Conservation (phyloP, 2,329 filamentous ascomycete genomes). For the Exutisphaerella laricina region DNA sequence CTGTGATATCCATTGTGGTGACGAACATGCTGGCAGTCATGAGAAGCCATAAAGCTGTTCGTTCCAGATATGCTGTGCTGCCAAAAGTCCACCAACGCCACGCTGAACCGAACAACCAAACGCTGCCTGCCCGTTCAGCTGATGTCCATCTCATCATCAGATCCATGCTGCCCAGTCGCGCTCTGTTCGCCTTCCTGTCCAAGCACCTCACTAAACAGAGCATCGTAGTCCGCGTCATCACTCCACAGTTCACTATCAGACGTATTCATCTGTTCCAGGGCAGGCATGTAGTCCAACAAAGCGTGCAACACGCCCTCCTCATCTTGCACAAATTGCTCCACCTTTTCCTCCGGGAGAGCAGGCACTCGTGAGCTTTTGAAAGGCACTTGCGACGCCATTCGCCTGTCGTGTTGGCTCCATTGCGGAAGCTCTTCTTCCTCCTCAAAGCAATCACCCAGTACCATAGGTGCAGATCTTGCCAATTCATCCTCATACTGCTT, state of each 20-base stretch:
- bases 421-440: constrained; percentile 17
- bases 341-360: constrained; percentile 30
- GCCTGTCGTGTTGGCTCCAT: constrained; percentile 1
- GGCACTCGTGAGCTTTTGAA: no score
- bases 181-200: constrained; percentile 36
- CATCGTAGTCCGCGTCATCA: constrained; percentile 57
- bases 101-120: constrained; percentile 21
- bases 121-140: constrained; percentile 12
- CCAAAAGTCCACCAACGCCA: constrained; percentile 27
- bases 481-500: constrained; percentile 43
- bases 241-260: constrained; percentile 37
- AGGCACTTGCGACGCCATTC: no score
- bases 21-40: not conserved
- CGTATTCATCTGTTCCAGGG: constrained; percentile 1
- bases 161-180: constrained; percentile 20
- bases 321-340: constrained; percentile 38
- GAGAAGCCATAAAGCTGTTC: no score
- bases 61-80: constrained; percentile 1
- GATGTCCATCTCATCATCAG: constrained; percentile 36
- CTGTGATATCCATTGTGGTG: constrained; percentile 24
- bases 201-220: constrained; percentile 60
- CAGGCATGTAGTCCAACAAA: constrained; percentile 41
- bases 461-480: constrained; percentile 36
- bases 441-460: constrained; percentile 20
- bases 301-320: constrained; percentile 44